These are phyloP conservation scores for Suillus lakei DNA, from an alignment of 768 basidiomycete genomes.

Conservation along the genomic window DNA sequence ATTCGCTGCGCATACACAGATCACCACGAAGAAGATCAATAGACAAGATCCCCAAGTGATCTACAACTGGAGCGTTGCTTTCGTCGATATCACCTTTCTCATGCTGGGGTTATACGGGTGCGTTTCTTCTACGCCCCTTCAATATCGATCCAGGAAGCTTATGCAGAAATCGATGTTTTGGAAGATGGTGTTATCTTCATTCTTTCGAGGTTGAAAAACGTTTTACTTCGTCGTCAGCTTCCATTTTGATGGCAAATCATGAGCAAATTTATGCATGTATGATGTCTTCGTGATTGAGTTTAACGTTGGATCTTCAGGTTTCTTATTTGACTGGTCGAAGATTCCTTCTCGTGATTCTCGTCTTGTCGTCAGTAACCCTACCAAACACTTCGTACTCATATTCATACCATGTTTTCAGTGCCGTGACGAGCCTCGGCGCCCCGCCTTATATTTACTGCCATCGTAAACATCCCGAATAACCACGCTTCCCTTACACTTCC, in stretches of 20 bases:
- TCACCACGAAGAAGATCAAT: conserved; percentile 15
- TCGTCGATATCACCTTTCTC: conserved; percentile 13
- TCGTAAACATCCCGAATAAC: conserved; percentile 17
- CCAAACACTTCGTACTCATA: not conserved
- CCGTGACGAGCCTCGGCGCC: not conserved
- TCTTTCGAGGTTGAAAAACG: conserved; percentile 23
- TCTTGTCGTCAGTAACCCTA: conserved; percentile 17
- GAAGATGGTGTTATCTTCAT: conserved; percentile 29
- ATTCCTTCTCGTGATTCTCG: conserved; percentile 14
- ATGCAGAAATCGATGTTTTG: not conserved
- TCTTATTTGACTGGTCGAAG: too few species aligned
- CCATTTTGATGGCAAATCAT: conserved; percentile 31
- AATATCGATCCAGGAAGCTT: not conserved
- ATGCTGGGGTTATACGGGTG: conserved; percentile 24
- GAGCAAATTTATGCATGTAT: conserved; percentile 8
- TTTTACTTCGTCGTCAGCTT: conserved; percentile 21
- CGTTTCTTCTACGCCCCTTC: not conserved
- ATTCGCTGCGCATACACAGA: not conserved
- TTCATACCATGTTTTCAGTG: conserved; percentile 12
- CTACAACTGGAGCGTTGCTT: not conserved
- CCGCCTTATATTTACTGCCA: conserved; percentile 21
- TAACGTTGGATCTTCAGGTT: conserved; percentile 15
- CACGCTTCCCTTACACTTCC: not conserved
- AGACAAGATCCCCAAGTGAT: conserved; percentile 20
- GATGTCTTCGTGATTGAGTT: not conserved